Percentiles rank a stretch among this genome's conserved stretches.
phyloP scores from a whole-genome alignment of 495 filamentous ascomycete genomes.

The Aspergillus coremiiformis region DNA sequence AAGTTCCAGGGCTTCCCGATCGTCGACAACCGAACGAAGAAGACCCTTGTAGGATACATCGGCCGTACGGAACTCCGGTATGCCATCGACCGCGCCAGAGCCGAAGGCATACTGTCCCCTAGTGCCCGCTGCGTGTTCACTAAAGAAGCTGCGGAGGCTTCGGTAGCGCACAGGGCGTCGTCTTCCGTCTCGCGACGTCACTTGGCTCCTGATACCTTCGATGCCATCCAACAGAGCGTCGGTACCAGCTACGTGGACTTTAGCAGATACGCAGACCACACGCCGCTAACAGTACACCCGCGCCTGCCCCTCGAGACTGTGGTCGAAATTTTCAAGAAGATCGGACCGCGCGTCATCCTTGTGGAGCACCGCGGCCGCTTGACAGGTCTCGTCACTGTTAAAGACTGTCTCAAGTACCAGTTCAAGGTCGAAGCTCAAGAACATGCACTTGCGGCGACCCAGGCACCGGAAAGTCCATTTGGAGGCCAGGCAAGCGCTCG shows the following conservation, averaged over 20 bases:
- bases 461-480: conserved; percentile 36
- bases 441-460: conserved; percentile 47
- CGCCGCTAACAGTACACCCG: conserved; percentile 85
- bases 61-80: conserved; percentile 90
- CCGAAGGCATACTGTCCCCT: conserved; percentile 61
- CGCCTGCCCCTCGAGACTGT: conserved; percentile 90
- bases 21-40: conserved; percentile 64
- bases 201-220: conserved; percentile 53
- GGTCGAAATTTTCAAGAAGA: conserved; percentile 98
- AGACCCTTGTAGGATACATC: conserved; percentile 82
- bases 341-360: conserved; percentile 88
- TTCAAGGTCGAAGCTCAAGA: conserved; percentile 93
- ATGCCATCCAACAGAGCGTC: conserved; percentile 52
- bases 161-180: conserved; percentile 30
- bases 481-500: conserved; percentile 26
- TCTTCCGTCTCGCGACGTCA: conserved; percentile 14
- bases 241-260: conserved; percentile 66
- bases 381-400: conserved; percentile 83
- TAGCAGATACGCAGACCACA: conserved; percentile 79
- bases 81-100: conserved; percentile 78
- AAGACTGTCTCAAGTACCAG: conserved; percentile 96
- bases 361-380: conserved; percentile 84
- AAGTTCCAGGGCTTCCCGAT: conserved; percentile 95
- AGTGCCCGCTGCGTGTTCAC: conserved; percentile 73
- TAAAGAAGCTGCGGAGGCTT: conserved; percentile 45